A percentile compares a stretch with the other conserved stretches of the same genome.
Conservation (phyloP, 2,329 filamentous ascomycete genomes). For the Truncatella angustata region DNA sequence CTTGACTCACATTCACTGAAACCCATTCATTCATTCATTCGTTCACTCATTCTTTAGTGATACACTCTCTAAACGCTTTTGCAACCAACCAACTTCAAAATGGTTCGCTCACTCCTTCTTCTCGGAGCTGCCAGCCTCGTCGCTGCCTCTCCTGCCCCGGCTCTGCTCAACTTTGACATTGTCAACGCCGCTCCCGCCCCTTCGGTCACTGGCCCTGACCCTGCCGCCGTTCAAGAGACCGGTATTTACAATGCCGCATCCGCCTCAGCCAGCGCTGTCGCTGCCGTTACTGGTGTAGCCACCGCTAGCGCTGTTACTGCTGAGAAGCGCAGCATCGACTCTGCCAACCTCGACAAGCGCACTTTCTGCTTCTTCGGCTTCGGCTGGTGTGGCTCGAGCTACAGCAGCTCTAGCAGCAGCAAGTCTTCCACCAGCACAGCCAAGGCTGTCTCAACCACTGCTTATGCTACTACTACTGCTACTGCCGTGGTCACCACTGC, state of each 20-base stretch:
- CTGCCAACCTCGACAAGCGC: too few species aligned
- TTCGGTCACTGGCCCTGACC: constrained; percentile 2
- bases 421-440: neutral
- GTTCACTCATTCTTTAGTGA: neutral
- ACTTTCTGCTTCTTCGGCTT: constrained; percentile 6
- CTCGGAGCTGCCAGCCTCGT: constrained; percentile 13
- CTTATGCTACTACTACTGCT: neutral
- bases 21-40: neutral
- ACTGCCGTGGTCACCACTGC: neutral
- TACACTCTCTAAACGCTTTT: neutral
- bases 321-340: constrained; percentile 6
- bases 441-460: neutral
- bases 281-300: constrained; percentile 6
- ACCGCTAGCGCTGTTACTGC: neutral
- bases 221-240: neutral
- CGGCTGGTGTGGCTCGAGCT: neutral
- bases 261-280: constrained; percentile 6
- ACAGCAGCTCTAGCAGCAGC: neutral
- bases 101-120: constrained; percentile 5
- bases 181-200: constrained; percentile 9
- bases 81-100: neutral
- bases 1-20: too few species aligned
- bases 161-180: constrained; percentile 8
- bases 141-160: constrained; percentile 4
- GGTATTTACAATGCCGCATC: constrained; percentile 10